These are phyloP conservation scores for Entonaema liquescens DNA, from an alignment of 495 filamentous ascomycete genomes.

Conservation along the genomic window DNA sequence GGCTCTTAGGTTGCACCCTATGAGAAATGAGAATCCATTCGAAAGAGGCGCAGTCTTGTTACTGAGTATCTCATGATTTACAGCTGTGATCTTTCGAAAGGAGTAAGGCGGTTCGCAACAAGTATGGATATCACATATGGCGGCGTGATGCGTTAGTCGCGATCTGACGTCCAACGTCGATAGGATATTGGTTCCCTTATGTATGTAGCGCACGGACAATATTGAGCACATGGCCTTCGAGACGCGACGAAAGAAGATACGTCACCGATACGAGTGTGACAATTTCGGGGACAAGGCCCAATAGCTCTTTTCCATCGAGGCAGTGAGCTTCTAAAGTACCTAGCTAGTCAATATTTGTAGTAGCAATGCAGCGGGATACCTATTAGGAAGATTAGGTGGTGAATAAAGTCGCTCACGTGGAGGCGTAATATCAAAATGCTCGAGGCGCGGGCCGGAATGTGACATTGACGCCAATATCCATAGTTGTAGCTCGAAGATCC, in stretches of 20 bases:
- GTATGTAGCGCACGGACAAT: conserved; percentile 20
- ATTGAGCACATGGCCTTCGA: conserved; percentile 2
- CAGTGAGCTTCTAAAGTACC: conserved; percentile 4
- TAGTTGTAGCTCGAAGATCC: conserved; percentile 22
- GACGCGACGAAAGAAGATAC: conserved; percentile 10
- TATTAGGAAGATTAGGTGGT: conserved; percentile 20
- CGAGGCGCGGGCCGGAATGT: conserved; percentile 22
- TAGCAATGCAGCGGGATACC: conserved; percentile 1
- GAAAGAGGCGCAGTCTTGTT: background rate
- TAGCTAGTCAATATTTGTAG: conserved; percentile 14
- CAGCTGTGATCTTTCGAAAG: background rate
- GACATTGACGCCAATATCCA: conserved; percentile 18
- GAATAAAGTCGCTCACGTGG: conserved; percentile 5
- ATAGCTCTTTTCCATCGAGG: background rate
- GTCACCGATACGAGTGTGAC: background rate
- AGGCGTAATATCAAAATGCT: conserved; percentile 10
- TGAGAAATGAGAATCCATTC: background rate
- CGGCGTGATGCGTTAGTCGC: conserved; percentile 16
- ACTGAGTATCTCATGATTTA: background rate
- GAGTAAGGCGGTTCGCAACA: background rate
- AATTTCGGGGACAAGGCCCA: background rate
- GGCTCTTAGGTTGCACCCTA: background rate
- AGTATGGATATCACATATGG: conserved; percentile 14
- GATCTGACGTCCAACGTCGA: conserved; percentile 4
- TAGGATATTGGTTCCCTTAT: conserved; percentile 8